Evolutionary conservation across 1,284 basidiomycete species (phyloP).

Genomic region (Cerioporus squamosus): DNA sequence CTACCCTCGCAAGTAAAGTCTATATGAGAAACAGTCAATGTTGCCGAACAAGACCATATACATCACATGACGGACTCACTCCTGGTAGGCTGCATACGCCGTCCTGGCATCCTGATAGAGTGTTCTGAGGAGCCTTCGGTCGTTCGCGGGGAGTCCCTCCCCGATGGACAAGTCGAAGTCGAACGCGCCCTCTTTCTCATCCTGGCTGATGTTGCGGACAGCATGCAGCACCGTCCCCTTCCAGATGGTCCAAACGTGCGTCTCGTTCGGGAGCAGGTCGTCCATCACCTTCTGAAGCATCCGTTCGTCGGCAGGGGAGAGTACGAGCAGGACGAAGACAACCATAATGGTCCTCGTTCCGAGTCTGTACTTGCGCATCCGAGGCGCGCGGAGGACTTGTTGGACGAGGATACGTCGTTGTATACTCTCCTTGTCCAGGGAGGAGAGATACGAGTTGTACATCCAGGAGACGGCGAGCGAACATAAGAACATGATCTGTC

Average conservation of each 20-base stretch:
- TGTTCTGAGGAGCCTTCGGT: not conserved
- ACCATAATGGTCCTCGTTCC: conserved; percentile 13
- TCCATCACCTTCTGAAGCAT: conserved; percentile 6
- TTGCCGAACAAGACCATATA: not conserved
- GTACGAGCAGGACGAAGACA: conserved; percentile 17
- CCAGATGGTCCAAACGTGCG: conserved; percentile 10
- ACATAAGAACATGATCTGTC: conserved; percentile 19
- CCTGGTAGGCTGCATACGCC: not conserved
- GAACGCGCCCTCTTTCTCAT: not conserved
- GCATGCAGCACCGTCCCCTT: conserved; percentile 3
- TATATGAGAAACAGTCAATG: not conserved
- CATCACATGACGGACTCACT: not conserved
- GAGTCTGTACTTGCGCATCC: conserved; percentile 9
- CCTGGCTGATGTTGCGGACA: not conserved
- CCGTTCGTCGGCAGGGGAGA: conserved; percentile 9
- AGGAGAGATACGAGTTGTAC: conserved; percentile 22
- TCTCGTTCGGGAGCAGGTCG: conserved; percentile 12
- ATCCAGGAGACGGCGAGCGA: conserved; percentile 21
- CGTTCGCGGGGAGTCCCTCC: not conserved
- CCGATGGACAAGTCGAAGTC: not conserved
- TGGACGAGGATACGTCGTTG: conserved; percentile 12
- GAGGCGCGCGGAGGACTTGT: conserved; percentile 1
- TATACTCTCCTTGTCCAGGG: conserved; percentile 16
- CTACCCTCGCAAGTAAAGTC: not conserved
- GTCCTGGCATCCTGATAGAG: conserved; percentile 5